These are phyloP conservation scores for Zasmidium cellare DNA, from an alignment of 2,329 filamentous ascomycete species.

Conservation along the genomic window DNA sequence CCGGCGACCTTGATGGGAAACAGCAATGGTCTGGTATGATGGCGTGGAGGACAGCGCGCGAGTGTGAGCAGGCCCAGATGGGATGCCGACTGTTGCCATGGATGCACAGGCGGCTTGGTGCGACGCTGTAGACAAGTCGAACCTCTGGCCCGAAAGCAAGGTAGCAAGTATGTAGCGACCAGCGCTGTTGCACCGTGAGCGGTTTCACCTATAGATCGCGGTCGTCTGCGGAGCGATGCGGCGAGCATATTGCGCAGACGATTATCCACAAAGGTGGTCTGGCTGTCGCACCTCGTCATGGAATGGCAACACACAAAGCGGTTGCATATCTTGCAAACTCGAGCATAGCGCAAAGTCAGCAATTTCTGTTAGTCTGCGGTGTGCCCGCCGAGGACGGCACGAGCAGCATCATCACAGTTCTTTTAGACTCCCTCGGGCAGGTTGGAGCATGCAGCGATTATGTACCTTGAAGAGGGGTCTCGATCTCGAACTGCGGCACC, in stretches of 20 bases:
- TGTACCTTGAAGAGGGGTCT: conserved; percentile 2
- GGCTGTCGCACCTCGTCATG: conserved; percentile 5
- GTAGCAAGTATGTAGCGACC: neutral
- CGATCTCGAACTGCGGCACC: neutral
- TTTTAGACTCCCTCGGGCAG: conserved; percentile 2
- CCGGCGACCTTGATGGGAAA: conserved; percentile 10
- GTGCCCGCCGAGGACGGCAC: conserved; percentile 13
- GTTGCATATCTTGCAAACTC: conserved; percentile 12
- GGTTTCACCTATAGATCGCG: conserved; percentile 5
- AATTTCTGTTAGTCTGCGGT: neutral
- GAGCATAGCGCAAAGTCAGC: conserved; percentile 11
- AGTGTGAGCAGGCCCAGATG: conserved; percentile 2
- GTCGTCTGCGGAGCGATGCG: neutral
- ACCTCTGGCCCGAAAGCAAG: neutral
- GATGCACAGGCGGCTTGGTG: conserved; percentile 9
- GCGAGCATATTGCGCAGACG: conserved; percentile 3
- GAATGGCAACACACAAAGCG: conserved; percentile 8
- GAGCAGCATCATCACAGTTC: neutral
- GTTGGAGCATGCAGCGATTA: neutral
- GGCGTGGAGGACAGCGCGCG: neutral
- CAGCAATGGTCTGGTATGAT: neutral
- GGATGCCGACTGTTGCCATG: conserved; percentile 13
- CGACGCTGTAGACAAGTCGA: neutral
- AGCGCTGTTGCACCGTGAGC: neutral
- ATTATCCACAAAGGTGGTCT: conserved; percentile 3